Conservation (phyloP, 2,329 filamentous ascomycete genomes). For the Mycosphaerella arachidis region DNA sequence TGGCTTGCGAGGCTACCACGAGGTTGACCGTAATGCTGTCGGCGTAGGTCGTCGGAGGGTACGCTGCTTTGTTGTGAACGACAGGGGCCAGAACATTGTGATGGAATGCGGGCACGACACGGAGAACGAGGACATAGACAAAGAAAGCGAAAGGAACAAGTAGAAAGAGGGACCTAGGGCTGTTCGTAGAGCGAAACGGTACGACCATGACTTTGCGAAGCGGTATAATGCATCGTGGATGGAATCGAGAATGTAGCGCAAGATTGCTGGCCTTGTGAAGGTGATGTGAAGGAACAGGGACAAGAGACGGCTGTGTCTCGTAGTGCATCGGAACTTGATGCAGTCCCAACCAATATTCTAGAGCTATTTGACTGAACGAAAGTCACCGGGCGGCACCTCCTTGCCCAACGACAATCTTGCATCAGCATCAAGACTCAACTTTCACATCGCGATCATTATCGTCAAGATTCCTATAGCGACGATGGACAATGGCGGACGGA, state of each 20-base stretch:
- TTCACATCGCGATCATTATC: no score
- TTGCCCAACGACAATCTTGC: no score
- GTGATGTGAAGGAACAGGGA: background rate
- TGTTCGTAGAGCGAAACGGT: background rate
- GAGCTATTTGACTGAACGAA: no score
- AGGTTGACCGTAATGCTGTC: conserved; percentile 14
- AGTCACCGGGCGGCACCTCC: no score
- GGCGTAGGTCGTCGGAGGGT: background rate
- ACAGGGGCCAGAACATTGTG: background rate
- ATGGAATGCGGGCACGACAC: background rate
- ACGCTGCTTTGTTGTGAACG: no score
- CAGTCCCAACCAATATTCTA: background rate
- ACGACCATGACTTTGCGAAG: background rate
- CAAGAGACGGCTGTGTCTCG: background rate
- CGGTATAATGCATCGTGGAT: background rate
- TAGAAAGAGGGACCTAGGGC: background rate
- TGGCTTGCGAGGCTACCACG: conserved; percentile 14
- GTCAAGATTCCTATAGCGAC: no score
- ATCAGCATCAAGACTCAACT: no score
- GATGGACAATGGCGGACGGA: no score
- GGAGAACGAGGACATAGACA: background rate
- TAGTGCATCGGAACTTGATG: background rate
- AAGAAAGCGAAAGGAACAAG: background rate
- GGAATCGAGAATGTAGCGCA: background rate
- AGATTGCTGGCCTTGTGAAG: background rate